Evolutionary conservation across 2,329 filamentous ascomycete genomes (phyloP), one percentile per base, ranked within the genome.

Genomic region (Aspergillus thermomutatus): DNA sequence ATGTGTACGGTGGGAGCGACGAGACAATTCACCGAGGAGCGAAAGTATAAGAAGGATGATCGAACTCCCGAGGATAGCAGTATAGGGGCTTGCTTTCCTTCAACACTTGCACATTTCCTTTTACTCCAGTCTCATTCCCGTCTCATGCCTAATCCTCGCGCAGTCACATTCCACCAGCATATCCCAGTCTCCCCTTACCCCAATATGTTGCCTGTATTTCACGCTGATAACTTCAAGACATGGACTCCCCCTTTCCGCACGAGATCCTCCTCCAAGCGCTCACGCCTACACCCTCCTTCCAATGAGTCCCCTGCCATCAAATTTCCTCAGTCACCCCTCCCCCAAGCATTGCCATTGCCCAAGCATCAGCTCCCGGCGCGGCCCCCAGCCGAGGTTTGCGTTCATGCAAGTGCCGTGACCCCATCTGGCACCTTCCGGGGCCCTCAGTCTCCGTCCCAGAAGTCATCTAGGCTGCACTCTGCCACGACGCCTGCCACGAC

Each of bases 331-430:
- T 45, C 43, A 28, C 27, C 40, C 23, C 52, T 47, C 28, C 28
- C 31, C 27, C 41, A 58, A 54, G 55, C 50, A 50, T 52, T 58
- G 51, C 52, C 55, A 53, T 46, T 53, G 8, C 49, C 55, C 37
- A 55, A 60, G 21, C 55, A 58, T 53, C 56, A 53, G 31, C 55
- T 60, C 49, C 56, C 58, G 25, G 55, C 55, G 37, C 52, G 55
- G 58, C 58, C 55, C 27, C 58, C 58, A 40, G 58, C 58, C 43
- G 56, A 60, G 43, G 58, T 60, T 55, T 60, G 58, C 52, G 31
- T 60, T 19, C 55, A 49, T 54, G 47, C 41, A 48, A 58, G 41
- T 54, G 48, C 41, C 2, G 19, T 31, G 41, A 37, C 26, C 26
- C 37, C 17, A 41, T 41, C 37, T 45, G 40, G 19, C 25, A 21